phyloP scores from a whole-genome alignment of 2,329 filamentous ascomycete genomes.

The Ilyonectria robusta region DNA sequence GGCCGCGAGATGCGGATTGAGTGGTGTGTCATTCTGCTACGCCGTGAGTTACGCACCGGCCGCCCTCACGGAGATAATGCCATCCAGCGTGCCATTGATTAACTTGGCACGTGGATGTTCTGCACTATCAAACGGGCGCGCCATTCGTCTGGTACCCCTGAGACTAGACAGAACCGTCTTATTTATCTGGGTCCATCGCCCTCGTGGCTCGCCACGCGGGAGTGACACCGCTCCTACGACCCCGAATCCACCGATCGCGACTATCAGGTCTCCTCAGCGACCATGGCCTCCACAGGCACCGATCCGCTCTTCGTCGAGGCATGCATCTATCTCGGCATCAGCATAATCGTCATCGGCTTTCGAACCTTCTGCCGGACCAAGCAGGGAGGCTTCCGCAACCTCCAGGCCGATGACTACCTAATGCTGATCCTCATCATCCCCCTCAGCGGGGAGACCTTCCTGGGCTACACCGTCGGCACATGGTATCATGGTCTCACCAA shows the following conservation, averaged over 20 bases:
- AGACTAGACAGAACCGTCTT: not conserved
- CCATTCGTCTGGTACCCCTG: not conserved
- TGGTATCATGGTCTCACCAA: conserved; percentile 15
- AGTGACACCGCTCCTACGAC: not conserved
- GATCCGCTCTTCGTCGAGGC: conserved; percentile 5
- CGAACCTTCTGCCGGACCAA: conserved; percentile 16
- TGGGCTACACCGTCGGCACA: conserved; percentile 9
- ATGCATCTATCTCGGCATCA: conserved; percentile 20
- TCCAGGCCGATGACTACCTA: conserved; percentile 21
- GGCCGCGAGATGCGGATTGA: not conserved
- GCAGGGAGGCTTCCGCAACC: conserved; percentile 2
- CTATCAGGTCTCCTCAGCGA: not conserved
- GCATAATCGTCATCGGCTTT: conserved; percentile 15
- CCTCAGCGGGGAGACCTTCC: conserved; percentile 4
- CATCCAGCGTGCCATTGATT: not conserved
- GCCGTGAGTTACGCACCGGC: not conserved
- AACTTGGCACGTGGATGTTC: not conserved
- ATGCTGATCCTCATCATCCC: conserved; percentile 15
- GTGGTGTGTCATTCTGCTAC: not conserved
- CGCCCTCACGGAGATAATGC: not conserved
- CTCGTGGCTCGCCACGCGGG: not conserved
- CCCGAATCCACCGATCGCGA: not conserved
- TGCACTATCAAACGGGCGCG: not conserved
- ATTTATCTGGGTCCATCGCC: not conserved
- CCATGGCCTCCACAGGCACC: conserved; percentile 4